Evolutionary conservation across 225 moss, liverwort and hornwort genomes (phyloP).

Genomic region (Asterella californica): DNA sequence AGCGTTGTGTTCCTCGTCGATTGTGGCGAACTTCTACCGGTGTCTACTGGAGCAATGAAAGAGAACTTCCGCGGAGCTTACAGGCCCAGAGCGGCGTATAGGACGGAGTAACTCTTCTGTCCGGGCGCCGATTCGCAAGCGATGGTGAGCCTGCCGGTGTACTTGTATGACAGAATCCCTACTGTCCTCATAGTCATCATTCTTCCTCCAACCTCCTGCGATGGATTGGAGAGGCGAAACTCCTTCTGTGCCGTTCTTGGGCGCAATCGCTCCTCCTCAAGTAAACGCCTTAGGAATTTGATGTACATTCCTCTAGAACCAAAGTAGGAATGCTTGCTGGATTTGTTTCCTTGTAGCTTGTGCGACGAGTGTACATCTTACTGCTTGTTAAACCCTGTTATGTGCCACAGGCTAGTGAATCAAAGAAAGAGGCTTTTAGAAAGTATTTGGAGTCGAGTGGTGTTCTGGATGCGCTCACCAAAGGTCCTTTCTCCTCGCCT

Average conservation of each 20-base stretch:
- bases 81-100: conserved; percentile 1
- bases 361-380: neutral
- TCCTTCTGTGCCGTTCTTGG: neutral
- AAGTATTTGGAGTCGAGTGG: conserved; percentile 92
- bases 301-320: neutral
- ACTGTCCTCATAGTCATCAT: neutral
- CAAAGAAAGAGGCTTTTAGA: conserved; percentile 92
- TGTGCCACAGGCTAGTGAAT: conserved; percentile 76
- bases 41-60: neutral
- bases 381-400: neutral
- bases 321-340: neutral
- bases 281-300: neutral
- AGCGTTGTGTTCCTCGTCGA: neutral
- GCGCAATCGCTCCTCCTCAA: conserved; percentile 16
- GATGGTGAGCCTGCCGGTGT: neutral
- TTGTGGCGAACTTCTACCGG: neutral
- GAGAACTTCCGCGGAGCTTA: neutral
- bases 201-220: neutral
- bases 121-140: conserved; percentile 10
- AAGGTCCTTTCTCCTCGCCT: conserved; percentile 41
- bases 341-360: neutral
- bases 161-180: neutral
- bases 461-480: conserved; percentile 80
- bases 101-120: neutral
- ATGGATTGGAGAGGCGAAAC: neutral